A percentile compares a stretch with the other conserved stretches of the same genome.
Conservation (phyloP, 2,329 filamentous ascomycete species). For the Fusarium torulosum region DNA sequence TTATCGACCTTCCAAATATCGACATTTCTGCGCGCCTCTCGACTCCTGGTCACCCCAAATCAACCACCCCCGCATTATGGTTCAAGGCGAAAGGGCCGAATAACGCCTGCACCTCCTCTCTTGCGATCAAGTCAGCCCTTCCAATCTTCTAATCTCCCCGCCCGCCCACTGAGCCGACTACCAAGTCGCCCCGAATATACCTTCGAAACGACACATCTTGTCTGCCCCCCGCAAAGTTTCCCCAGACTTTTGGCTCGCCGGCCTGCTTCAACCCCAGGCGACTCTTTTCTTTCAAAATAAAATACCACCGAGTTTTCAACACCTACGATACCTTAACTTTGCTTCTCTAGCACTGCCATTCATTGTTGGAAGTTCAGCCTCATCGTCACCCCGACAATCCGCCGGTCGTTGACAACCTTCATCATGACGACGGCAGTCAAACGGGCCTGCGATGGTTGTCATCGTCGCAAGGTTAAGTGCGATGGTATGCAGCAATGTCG, state of each 20-base stretch:
- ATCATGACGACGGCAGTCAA: slow-evolving; percentile 65
- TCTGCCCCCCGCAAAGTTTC: slow-evolving; percentile 49
- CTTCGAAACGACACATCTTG: slow-evolving; percentile 38
- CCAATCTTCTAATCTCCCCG: slow-evolving; percentile 31
- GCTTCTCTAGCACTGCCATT: slow-evolving; percentile 5
- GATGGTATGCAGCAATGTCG: slow-evolving; percentile 73
- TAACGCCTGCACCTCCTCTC: slow-evolving; percentile 51
- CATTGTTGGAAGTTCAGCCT: slow-evolving; percentile 25
- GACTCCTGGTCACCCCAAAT: slow-evolving; percentile 31
- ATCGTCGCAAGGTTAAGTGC: slow-evolving; percentile 81
- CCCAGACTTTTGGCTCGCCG: slow-evolving; percentile 47
- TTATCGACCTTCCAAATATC: slow-evolving; percentile 8
- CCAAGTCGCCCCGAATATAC: slow-evolving; percentile 44
- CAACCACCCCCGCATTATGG: slow-evolving; percentile 51
- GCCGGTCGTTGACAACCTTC: slow-evolving; percentile 24
- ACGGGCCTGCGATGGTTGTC: slow-evolving; percentile 78
- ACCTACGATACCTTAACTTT: slow-evolving; percentile 10
- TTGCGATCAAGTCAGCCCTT: slow-evolving; percentile 41
- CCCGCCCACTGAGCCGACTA: slow-evolving; percentile 36
- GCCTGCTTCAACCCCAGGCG: slow-evolving; percentile 27
- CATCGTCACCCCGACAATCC: slow-evolving; percentile 19
- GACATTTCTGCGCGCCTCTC: slow-evolving; percentile 16
- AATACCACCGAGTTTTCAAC: slow-evolving; percentile 21
- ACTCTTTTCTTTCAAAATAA: slow-evolving; percentile 9
- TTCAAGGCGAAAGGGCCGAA: slow-evolving; percentile 55